Conservation (phyloP, 306 rosid species). For the Quercus cerris region DNA sequence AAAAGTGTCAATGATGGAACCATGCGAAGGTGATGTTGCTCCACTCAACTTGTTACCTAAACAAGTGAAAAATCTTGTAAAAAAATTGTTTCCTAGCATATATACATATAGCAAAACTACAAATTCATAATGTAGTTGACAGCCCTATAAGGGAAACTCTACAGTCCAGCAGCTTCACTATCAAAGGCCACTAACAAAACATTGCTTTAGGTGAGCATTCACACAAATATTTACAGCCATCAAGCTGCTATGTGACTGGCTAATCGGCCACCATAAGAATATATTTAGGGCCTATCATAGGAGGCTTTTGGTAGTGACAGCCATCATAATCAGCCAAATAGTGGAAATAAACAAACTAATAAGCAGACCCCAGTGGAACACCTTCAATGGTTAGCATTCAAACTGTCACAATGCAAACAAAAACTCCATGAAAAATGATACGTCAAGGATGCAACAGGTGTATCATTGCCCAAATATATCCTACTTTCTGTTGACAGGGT, state of each 20-base stretch:
- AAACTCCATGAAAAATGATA: too few species aligned
- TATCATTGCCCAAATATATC: background rate
- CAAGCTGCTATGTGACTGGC: conserved; percentile 50
- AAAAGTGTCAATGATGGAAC: too few species aligned
- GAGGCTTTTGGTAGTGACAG: background rate
- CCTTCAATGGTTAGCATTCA: too few species aligned
- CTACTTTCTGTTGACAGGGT: background rate
- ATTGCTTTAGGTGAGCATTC: conserved; percentile 61
- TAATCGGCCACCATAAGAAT: conserved; percentile 48
- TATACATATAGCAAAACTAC: background rate
- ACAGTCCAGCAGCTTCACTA: conserved; percentile 27
- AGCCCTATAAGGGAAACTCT: conserved; percentile 25
- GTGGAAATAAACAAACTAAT: background rate
- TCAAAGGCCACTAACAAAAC: conserved; percentile 28
- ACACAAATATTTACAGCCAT: conserved; percentile 37
- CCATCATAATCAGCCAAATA: background rate
- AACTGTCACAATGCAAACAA: too few species aligned
- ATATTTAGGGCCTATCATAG: background rate
- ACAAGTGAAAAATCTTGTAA: too few species aligned
- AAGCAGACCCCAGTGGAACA: too few species aligned
- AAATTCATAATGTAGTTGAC: conserved; percentile 18
- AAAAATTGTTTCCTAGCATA: too few species aligned
- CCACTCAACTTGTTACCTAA: too few species aligned
- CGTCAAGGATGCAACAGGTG: too few species aligned
- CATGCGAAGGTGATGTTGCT: too few species aligned